Conservation (phyloP, 139 green algal genomes). For the Spirogloea muscicola region DNA sequence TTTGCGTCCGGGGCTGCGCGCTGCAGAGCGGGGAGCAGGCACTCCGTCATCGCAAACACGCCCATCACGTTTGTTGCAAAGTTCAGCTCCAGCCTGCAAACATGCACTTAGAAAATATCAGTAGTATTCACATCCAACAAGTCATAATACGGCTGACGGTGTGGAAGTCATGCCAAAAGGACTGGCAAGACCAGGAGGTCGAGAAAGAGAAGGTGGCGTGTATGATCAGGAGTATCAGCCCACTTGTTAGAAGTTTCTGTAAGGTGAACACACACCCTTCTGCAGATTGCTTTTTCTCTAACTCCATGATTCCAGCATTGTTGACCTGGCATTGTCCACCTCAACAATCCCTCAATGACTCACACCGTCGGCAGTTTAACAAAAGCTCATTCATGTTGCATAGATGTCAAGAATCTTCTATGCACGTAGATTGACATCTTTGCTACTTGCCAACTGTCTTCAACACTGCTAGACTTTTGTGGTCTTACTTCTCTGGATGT, state of each 20-base stretch:
- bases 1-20: constrained; percentile 14
- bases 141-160: background rate
- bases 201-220: background rate
- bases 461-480: no score
- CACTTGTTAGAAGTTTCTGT: no score
- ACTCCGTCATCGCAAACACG: constrained; percentile 34
- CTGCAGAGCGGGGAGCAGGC: constrained; percentile 25
- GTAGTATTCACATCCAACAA: no score
- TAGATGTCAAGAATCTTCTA: no score
- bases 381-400: no score
- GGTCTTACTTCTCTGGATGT: background rate
- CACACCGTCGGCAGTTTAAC: no score
- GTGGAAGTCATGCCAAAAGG: background rate
- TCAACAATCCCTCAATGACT: no score
- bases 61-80: constrained; percentile 51
- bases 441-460: no score
- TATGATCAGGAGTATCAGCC: no score
- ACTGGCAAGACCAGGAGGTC: background rate
- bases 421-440: no score
- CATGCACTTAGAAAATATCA: no score
- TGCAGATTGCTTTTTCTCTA: background rate
- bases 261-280: no score
- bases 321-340: constrained; percentile 12
- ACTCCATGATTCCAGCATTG: constrained; percentile 43
- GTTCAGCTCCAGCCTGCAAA: constrained; percentile 40